Conservation (phyloP, 306 rosid genomes). For the Geum urbanum region DNA sequence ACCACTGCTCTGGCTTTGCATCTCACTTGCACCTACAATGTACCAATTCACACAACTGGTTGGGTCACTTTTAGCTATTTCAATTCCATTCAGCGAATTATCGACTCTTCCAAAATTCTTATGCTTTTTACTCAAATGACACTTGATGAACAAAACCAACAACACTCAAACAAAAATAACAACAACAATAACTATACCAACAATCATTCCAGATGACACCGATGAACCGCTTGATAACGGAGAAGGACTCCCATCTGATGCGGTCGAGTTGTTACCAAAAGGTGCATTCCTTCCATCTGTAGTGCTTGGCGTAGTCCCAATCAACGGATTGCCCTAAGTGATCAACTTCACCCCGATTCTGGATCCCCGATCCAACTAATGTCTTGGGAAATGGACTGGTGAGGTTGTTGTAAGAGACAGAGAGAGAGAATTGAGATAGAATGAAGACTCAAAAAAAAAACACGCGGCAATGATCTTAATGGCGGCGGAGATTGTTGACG, state of each 20-base stretch:
- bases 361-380: constrained; percentile 44
- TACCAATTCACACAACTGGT: constrained; percentile 54
- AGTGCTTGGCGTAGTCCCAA: constrained; percentile 44
- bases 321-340: constrained; percentile 42
- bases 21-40: constrained; percentile 54
- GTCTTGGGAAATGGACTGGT: constrained; percentile 56
- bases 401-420: constrained; percentile 80
- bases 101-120: constrained; percentile 55
- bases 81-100: constrained; percentile 52
- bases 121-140: constrained; percentile 43
- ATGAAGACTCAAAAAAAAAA: too few relatives aligned
- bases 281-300: constrained; percentile 32
- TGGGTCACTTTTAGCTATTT: constrained; percentile 41
- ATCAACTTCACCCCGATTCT: constrained; percentile 34
- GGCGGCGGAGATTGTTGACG: too few relatives aligned
- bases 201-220: constrained; percentile 51
- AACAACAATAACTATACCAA: constrained; percentile 53
- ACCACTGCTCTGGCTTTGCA: constrained; percentile 73
- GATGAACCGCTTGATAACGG: constrained; percentile 16
- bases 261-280: constrained; percentile 25
- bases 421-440: too few relatives aligned
- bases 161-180: constrained; percentile 48
- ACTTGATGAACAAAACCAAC: constrained; percentile 54
- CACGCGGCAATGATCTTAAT: too few relatives aligned
- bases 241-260: constrained; percentile 29